Conservation (phyloP, 1,284 basidiomycete genomes). For the Taiwanofungus camphoratus region DNA sequence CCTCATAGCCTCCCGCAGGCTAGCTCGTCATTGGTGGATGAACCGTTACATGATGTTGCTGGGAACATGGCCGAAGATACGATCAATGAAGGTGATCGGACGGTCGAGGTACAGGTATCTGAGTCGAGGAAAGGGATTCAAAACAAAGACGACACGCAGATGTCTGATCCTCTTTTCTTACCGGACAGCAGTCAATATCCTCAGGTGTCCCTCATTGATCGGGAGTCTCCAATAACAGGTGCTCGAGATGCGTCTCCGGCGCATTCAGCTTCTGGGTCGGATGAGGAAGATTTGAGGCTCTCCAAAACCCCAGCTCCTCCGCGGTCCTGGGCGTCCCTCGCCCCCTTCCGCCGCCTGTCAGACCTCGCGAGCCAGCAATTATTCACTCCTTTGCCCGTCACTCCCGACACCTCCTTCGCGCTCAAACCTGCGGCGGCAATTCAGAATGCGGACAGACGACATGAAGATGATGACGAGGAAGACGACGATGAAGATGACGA, state of each 20-base stretch:
- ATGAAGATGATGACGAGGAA: conserved; percentile 31
- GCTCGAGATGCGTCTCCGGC: neutral
- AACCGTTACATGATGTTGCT: neutral
- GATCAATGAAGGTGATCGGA: no score
- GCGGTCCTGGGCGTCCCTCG: conserved; percentile 16
- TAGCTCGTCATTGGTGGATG: neutral
- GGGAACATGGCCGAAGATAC: conserved; percentile 3
- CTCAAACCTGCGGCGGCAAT: conserved; percentile 19
- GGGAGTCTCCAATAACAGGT: conserved; percentile 10
- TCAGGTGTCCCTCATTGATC: conserved; percentile 10
- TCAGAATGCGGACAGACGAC: conserved; percentile 33
- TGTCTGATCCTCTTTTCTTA: conserved; percentile 27
- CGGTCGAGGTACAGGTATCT: no score
- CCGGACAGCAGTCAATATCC: conserved; percentile 27
- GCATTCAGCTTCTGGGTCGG: conserved; percentile 18
- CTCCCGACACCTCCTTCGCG: conserved; percentile 22
- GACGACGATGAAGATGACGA: conserved; percentile 28
- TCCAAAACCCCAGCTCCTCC: conserved; percentile 21
- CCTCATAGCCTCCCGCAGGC: conserved; percentile 6
- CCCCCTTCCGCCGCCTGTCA: conserved; percentile 42
- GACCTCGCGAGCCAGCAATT: conserved; percentile 44
- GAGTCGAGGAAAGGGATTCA: no score
- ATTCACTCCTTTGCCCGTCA: conserved; percentile 26
- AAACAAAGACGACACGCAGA: no score
- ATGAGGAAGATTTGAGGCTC: conserved; percentile 24